phyloP scores from a whole-genome alignment of 306 rosid species.

The Casuarina glauca region DNA sequence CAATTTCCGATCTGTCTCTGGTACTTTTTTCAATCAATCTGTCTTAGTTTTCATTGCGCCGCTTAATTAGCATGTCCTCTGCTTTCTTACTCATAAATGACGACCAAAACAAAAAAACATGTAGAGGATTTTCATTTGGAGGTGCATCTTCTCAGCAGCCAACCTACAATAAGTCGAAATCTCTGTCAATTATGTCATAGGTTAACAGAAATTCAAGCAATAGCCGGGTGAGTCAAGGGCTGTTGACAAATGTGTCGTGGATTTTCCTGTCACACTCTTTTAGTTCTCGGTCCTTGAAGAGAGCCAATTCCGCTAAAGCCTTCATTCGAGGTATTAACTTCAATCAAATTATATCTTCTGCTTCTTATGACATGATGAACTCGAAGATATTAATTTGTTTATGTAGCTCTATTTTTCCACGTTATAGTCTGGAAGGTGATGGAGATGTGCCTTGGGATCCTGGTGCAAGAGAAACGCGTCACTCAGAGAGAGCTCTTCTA shows the following conservation, averaged over 20 bases:
- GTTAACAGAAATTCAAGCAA: conserved; percentile 65
- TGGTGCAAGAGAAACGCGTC: conserved; percentile 74
- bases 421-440: conserved; percentile 83
- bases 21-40: conserved; percentile 29
- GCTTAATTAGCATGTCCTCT: neutral
- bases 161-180: neutral
- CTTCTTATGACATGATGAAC: conserved; percentile 6
- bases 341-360: neutral
- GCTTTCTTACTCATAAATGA: neutral
- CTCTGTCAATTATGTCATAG: conserved; percentile 30
- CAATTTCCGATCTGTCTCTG: conserved; percentile 79
- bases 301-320: conserved; percentile 69
- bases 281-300: conserved; percentile 67
- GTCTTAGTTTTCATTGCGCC: neutral
- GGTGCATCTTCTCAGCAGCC: conserved; percentile 15
- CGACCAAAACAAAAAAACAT: neutral
- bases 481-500: conserved; percentile 93
- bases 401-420: conserved; percentile 14
- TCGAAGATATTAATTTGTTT: neutral
- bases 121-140: neutral
- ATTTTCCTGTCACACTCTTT: conserved; percentile 68
- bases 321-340: conserved; percentile 64
- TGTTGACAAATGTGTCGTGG: conserved; percentile 58
- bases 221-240: conserved; percentile 53
- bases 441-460: conserved; percentile 76